Conservation (phyloP, 371 early-diverging fungal species). For the Rhizopus arrhizus region DNA sequence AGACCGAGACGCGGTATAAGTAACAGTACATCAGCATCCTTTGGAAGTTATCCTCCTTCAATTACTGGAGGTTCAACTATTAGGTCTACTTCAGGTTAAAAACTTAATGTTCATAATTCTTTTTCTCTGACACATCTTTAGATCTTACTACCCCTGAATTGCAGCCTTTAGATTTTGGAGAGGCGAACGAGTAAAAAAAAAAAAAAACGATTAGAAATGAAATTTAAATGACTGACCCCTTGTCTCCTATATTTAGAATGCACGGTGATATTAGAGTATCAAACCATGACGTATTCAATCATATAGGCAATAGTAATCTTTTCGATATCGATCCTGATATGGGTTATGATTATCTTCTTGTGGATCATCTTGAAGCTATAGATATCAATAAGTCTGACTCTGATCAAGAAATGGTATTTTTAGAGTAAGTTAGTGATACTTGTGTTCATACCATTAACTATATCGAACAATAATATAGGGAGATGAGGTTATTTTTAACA, state of each 20-base stretch:
- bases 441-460: neutral
- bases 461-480: neutral
- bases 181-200: neutral
- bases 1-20: constrained; percentile 3
- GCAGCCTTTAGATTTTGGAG: constrained; percentile 10
- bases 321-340: neutral
- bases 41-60: constrained; percentile 2
- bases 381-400: neutral
- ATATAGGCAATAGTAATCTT: neutral
- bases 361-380: neutral
- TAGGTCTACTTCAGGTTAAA: constrained; percentile 13
- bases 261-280: neutral
- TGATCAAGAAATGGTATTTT: neutral
- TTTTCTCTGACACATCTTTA: neutral
- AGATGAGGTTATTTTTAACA: neutral
- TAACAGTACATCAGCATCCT: neutral
- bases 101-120: neutral
- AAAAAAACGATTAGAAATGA: neutral
- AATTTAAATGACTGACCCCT: neutral
- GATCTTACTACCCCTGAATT: constrained; percentile 20
- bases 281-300: neutral
- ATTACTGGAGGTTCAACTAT: neutral
- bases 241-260: neutral
- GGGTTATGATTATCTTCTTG: neutral
- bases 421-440: neutral